Evolutionary conservation across 164 flowering plant species (phyloP).

Genomic region (Macadamia tetraphylla): DNA sequence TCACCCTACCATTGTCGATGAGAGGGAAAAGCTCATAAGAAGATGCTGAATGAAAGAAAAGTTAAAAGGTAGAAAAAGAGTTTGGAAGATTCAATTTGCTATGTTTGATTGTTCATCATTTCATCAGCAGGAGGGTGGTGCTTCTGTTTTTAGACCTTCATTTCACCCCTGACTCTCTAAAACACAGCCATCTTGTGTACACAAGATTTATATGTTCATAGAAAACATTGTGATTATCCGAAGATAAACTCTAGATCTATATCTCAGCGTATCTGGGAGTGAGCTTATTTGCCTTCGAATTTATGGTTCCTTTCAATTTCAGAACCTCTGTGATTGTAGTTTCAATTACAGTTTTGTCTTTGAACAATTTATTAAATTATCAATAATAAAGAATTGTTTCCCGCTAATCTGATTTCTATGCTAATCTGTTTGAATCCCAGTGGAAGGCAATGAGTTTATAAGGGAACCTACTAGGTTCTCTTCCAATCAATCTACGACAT

Average conservation of each 20-base stretch:
- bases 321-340: not conserved
- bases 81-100: not conserved
- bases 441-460: constrained; percentile 59
- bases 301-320: not conserved
- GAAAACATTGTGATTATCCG: not conserved
- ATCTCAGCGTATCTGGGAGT: not conserved
- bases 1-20: too few relatives aligned
- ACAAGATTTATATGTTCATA: not conserved
- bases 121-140: not conserved
- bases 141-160: not conserved
- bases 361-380: not conserved
- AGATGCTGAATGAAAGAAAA: too few relatives aligned
- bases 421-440: constrained; percentile 33
- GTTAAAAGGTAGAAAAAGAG: not conserved
- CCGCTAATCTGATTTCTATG: not conserved
- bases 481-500: constrained; percentile 42
- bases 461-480: constrained; percentile 45
- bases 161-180: not conserved
- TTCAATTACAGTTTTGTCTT: not conserved
- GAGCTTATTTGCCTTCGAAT: not conserved
- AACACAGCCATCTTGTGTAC: not conserved
- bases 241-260: not conserved
- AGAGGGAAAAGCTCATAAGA: too few relatives aligned
- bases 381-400: not conserved
- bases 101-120: not conserved